phyloP scores from a whole-genome alignment of 2,329 filamentous ascomycete genomes.

The Lachnellula willkommii region DNA sequence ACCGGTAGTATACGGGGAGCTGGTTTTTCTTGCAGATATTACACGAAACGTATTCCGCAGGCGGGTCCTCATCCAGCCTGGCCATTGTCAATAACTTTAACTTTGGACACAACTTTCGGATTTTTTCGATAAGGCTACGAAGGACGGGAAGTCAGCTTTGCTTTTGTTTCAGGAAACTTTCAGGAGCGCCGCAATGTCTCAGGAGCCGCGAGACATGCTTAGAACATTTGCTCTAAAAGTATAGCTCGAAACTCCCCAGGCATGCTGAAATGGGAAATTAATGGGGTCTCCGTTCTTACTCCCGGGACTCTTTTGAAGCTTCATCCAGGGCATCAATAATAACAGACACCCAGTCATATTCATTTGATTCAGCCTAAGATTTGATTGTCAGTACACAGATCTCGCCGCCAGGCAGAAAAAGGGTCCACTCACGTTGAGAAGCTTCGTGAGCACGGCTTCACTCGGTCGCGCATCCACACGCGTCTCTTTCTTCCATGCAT shows the following conservation, averaged over 20 bases:
- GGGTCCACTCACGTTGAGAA: slow-evolving; percentile 2
- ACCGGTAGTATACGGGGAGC: slow-evolving; percentile 6
- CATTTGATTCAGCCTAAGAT: slow-evolving; percentile 4
- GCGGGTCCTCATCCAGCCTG: slow-evolving; percentile 4
- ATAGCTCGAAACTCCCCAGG: too few relatives aligned
- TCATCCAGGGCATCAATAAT: slow-evolving; percentile 19
- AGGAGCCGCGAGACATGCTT: too few relatives aligned
- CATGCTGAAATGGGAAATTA: too few relatives aligned
- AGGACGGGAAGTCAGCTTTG: too few relatives aligned
- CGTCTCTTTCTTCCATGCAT: slow-evolving; percentile 9
- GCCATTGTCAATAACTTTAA: slow-evolving; percentile 14
- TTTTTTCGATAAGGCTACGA: slow-evolving; percentile 5
- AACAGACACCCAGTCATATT: slow-evolving; percentile 18
- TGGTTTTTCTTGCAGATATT: slow-evolving; percentile 2
- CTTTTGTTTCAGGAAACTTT: too few relatives aligned
- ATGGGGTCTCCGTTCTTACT: too few relatives aligned
- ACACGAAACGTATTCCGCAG: background rate
- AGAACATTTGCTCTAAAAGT: too few relatives aligned
- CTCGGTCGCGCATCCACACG: background rate
- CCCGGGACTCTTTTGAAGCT: slow-evolving; percentile 4
- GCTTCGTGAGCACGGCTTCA: background rate
- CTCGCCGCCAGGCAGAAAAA: too few relatives aligned
- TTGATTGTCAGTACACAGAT: background rate
- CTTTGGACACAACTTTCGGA: background rate
- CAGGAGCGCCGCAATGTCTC: too few relatives aligned